Evolutionary conservation across 1,284 basidiomycete genomes (phyloP), one percentile per base, ranked within the genome.

Genomic region (Thecaphora frezii): DNA sequence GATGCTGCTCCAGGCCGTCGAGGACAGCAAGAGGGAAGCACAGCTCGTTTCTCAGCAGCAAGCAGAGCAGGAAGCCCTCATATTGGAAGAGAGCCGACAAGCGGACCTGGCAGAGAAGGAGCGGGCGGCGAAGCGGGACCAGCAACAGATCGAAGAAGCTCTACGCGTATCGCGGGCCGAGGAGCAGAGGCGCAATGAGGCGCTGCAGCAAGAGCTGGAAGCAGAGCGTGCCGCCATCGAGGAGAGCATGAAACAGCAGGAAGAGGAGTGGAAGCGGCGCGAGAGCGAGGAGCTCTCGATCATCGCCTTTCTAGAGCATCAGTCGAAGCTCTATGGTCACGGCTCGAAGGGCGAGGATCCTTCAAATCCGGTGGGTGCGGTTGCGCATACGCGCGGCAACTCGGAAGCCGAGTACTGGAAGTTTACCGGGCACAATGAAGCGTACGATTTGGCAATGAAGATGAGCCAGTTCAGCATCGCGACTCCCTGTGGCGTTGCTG

Each of bases 191-290:
- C 42, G 55, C n/a, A 46, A 46, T 4, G 43, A 48, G 16, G 49
- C 51, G 18, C 8, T 51, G n/a, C 45, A 51, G 22, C 43, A 44
- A 12, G 45, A 63, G 49, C 51, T 42, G 5, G 56, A 64, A 18
- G 57, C 54, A 12, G 65, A 67, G n/a, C 25, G 51, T 42, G 52
- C 44, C 49, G 65, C 61, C 28, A 49, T 67, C 10, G 45, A 63
- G 18, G 49, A 64, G 33, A 67, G 65, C 44, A 28, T 58, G 41
- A 48, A 41, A 28, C 60, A 67, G 46, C 65, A 67, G 36, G 60
- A 67, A n/a, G 58, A 64, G 36, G 65, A 67, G 40, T 67, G 65
- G 65, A 48, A 33, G 7, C 48, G 65, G 10, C 51, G 65, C 13
- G 65, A 67, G 30, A 64, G 60, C 47, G 65, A 61, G 5, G 56